Evolutionary conservation across 1,139 yeast species (phyloP).

Genomic region (Hyphopichia fennica): DNA sequence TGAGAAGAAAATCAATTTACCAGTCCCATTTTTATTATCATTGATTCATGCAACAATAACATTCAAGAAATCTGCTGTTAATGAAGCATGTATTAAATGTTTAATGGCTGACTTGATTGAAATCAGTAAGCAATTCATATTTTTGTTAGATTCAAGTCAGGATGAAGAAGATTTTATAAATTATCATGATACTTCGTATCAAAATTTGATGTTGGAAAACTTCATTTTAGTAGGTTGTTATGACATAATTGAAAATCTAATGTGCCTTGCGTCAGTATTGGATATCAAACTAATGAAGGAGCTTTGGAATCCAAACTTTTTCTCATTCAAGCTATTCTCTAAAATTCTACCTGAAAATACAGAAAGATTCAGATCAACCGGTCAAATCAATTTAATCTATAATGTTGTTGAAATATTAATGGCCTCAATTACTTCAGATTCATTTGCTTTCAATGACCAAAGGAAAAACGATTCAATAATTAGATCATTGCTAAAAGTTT

Average conservation of each 20-base stretch:
- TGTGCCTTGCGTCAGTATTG: constrained; percentile 24
- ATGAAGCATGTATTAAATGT: constrained; percentile 23
- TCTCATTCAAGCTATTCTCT: constrained; percentile 23
- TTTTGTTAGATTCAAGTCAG: constrained; percentile 26
- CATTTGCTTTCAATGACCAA: constrained; percentile 24
- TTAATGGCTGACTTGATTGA: constrained; percentile 19
- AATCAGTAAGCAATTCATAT: constrained; percentile 20
- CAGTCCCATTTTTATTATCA: constrained; percentile 57
- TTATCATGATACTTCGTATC: constrained; percentile 38
- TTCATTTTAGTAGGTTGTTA: constrained; percentile 49
- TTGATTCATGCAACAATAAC: constrained; percentile 52
- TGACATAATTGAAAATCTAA: constrained; percentile 52
- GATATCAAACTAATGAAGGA: constrained; percentile 18
- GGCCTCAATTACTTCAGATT: constrained; percentile 33
- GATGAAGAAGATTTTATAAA: constrained; percentile 36
- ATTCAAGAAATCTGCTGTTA: constrained; percentile 60
- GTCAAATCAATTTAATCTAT: constrained; percentile 40
- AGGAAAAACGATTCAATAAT: constrained; percentile 20
- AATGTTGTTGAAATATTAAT: constrained; percentile 42
- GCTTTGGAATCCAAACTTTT: constrained; percentile 25
- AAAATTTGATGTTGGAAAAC: constrained; percentile 47
- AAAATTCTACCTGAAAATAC: constrained; percentile 39
- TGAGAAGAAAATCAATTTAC: constrained; percentile 22
- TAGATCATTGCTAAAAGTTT: constrained; percentile 39
- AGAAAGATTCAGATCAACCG: constrained; percentile 35